Evolutionary conservation across 805 yeast genomes (phyloP).

Genomic region (Yarrowia sp.): DNA sequence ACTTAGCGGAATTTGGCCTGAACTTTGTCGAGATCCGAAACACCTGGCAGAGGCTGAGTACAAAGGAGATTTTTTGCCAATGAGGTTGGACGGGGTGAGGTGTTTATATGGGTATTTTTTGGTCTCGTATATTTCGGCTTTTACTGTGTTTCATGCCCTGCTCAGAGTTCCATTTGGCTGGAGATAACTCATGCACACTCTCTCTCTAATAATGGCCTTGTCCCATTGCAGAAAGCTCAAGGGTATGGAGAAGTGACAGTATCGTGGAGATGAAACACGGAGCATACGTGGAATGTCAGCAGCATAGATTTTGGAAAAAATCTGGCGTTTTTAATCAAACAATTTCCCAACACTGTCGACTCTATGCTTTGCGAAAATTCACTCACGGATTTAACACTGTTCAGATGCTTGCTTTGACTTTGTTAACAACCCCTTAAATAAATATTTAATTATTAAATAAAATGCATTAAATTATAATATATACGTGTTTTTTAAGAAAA

Average conservation of each 20-base stretch:
- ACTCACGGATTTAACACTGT: background rate
- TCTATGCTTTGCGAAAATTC: background rate
- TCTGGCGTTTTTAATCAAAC: background rate
- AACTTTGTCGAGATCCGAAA: background rate
- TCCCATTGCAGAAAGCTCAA: background rate
- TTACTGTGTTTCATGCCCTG: background rate
- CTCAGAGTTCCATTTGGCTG: background rate
- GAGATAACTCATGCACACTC: slow-evolving; percentile 7
- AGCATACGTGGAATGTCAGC: too few species aligned
- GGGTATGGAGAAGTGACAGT: background rate
- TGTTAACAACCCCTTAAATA: too few species aligned
- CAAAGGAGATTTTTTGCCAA: background rate
- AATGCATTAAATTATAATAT: background rate
- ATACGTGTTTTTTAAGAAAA: slow-evolving; percentile 37
- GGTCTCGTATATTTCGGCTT: too few species aligned
- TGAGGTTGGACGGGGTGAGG: too few species aligned
- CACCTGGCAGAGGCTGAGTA: background rate
- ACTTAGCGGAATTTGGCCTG: slow-evolving; percentile 5
- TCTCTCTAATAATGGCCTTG: background rate
- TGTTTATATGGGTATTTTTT: too few species aligned
- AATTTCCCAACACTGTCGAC: background rate
- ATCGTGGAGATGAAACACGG: background rate
- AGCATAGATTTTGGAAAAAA: too few species aligned
- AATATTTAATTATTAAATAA: background rate
- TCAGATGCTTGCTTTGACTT: background rate